Evolutionary conservation across 768 basidiomycete species (phyloP).

Genomic region (Strobilomyces confusus): DNA sequence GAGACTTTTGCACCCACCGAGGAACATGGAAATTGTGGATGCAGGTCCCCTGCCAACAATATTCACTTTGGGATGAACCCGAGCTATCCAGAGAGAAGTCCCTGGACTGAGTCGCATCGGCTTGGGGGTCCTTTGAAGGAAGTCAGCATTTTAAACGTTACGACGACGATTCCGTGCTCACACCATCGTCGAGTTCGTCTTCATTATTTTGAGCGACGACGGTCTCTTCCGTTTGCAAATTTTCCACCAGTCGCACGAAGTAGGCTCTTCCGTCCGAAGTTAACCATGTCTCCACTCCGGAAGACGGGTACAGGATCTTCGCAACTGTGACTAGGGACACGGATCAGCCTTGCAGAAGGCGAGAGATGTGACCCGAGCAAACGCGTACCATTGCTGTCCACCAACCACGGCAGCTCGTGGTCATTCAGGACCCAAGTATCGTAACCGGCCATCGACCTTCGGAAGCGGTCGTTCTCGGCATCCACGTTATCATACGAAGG

Average conservation of each 20-base stretch:
- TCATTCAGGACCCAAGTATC: constrained; percentile 72
- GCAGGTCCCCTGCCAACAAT: constrained; percentile 72
- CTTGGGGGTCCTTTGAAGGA: constrained; percentile 9
- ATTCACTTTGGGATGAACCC: constrained; percentile 8
- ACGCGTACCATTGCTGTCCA: constrained; percentile 63
- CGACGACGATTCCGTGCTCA: constrained; percentile 17
- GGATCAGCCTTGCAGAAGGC: neutral
- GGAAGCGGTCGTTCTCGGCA: constrained; percentile 32
- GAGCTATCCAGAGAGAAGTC: constrained; percentile 3
- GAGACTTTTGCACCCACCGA: constrained; percentile 77
- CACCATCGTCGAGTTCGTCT: constrained; percentile 51
- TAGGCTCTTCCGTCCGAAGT: constrained; percentile 84
- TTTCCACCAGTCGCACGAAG: constrained; percentile 62
- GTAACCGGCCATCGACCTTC: constrained; percentile 40
- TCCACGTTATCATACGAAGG: constrained; percentile 48
- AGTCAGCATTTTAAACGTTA: neutral
- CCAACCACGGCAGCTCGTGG: constrained; percentile 66
- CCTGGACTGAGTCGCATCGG: constrained; percentile 1
- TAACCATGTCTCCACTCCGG: constrained; percentile 75
- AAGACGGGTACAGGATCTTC: constrained; percentile 54
- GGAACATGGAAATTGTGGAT: constrained; percentile 72
- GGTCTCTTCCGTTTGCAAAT: constrained; percentile 5
- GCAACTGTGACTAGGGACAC: constrained; percentile 53
- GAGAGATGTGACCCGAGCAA: neutral
- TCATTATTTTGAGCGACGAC: constrained; percentile 26